Evolutionary conservation across 163 green algal genomes (phyloP).

Genomic region (Coccomyxa subellipsoidea): DNA sequence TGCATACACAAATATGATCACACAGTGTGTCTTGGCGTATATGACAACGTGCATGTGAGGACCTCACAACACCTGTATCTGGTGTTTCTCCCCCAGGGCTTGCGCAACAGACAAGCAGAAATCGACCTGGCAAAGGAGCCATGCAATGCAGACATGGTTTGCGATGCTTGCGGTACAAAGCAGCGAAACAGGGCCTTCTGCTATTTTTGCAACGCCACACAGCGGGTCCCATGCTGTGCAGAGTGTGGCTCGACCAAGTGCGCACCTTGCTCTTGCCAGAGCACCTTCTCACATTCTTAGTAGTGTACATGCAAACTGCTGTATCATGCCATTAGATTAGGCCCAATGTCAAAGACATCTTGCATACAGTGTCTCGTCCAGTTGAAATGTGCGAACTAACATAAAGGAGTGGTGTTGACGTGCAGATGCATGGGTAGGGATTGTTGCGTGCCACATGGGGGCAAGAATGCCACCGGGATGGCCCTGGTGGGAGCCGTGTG

Average conservation of each 20-base stretch:
- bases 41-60: neutral
- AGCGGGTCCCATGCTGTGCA: constrained; percentile 23
- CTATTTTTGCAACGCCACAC: constrained; percentile 36
- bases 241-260: constrained; percentile 36
- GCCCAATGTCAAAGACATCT: too few relatives aligned
- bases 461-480: constrained; percentile 33
- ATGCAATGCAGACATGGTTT: constrained; percentile 37
- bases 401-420: too few relatives aligned
- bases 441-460: constrained; percentile 26
- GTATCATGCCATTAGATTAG: too few relatives aligned
- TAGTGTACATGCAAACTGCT: too few relatives aligned
- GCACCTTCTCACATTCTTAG: too few relatives aligned
- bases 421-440: constrained; percentile 18
- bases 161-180: constrained; percentile 24
- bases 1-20: too few relatives aligned
- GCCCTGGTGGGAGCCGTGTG: constrained; percentile 27
- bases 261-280: neutral
- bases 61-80: too few relatives aligned
- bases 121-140: constrained; percentile 29
- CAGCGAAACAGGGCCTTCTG: constrained; percentile 35
- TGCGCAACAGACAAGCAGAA: constrained; percentile 9
- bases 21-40: neutral
- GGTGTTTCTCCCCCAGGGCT: neutral
- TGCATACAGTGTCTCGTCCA: too few relatives aligned
- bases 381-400: too few relatives aligned